These are phyloP conservation scores for Xerocomellus amylosporus DNA, from an alignment of 768 basidiomycete species.

Conservation along the genomic window DNA sequence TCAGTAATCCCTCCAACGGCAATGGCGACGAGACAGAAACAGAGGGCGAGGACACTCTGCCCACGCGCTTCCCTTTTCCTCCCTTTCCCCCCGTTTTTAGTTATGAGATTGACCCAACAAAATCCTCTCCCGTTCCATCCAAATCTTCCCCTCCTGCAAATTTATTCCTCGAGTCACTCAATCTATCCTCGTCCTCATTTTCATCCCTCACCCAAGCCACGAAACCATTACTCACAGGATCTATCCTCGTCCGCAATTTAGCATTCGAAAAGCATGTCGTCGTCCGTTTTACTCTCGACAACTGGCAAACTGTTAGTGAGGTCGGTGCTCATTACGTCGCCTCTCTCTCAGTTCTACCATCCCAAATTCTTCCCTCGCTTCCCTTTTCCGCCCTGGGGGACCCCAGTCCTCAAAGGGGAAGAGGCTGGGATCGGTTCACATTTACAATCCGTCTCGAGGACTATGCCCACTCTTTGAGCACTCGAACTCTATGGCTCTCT, in stretches of 20 bases:
- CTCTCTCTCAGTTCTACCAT: constrained; percentile 41
- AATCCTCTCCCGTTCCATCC: constrained; percentile 13
- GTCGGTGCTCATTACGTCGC: constrained; percentile 54
- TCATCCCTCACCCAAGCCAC: not conserved
- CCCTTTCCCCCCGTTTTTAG: constrained; percentile 13
- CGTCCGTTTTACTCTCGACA: constrained; percentile 87
- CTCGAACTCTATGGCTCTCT: constrained; percentile 59
- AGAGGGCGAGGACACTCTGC: constrained; percentile 29
- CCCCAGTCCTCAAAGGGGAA: not conserved
- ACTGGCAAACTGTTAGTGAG: constrained; percentile 92
- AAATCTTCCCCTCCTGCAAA: constrained; percentile 19
- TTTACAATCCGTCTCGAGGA: constrained; percentile 74
- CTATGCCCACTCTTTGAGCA: constrained; percentile 48
- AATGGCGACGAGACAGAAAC: constrained; percentile 46
- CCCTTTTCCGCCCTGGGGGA: not conserved
- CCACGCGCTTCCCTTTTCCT: constrained; percentile 25
- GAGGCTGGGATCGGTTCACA: constrained; percentile 54
- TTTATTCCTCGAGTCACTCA: constrained; percentile 39
- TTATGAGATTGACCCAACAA: constrained; percentile 24
- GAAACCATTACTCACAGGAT: constrained; percentile 56
- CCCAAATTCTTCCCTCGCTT: constrained; percentile 17
- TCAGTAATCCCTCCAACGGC: constrained; percentile 25
- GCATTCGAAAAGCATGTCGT: constrained; percentile 83
- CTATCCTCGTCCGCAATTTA: constrained; percentile 80
- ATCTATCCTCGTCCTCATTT: constrained; percentile 20